Evolutionary conservation across 345 rosid genomes (phyloP), one percentile per base, ranked within the genome.

Genomic region (Eucalyptus cladocalyx): DNA sequence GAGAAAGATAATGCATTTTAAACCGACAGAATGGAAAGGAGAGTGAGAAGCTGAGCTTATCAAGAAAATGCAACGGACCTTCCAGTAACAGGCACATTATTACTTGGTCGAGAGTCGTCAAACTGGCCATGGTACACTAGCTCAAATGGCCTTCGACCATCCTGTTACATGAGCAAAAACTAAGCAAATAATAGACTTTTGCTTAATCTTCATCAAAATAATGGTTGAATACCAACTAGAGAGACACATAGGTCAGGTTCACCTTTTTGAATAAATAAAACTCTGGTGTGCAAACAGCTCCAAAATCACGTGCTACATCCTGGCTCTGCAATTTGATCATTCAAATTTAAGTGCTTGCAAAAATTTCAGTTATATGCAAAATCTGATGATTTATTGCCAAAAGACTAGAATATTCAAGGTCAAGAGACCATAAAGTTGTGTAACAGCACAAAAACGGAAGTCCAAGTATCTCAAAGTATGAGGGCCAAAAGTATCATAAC

Each of bases 241-340:
- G 40, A 80, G 43, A 40, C 47, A 86, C 40, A 37, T 11, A 3
- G 19, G 48, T 28, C 51, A n/a, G 65, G 62, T 47, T 47, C 89
- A 96, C 99, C 99, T 95, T 97, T 90, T 95, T 97, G 89, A 93
- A 97, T 69, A 97, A 90, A 91, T 96, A 96, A 92, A 96, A 95
- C 92, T 97, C 99, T 45, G 99, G 99, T 3, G 98, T 97, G 90
- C 98, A 97, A 89, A 95, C 95, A 86, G 99, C 99, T 88, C 96
- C 94, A 92, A 96, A 96, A 80, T 94, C 97, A 86, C 88, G 93
- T 76, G 99, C 97, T 87, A 93, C 97, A 90, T 94, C 97, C 91
- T 97, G 99, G 76, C 96, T 93, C 99, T 97, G 94, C 88, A 92
- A 69, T 81, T 43, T 23, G 87, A 80, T 47, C 28, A 89, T 24